phyloP scores from a whole-genome alignment of 805 yeast species.

The Teunomyces barrocoloradensis region DNA sequence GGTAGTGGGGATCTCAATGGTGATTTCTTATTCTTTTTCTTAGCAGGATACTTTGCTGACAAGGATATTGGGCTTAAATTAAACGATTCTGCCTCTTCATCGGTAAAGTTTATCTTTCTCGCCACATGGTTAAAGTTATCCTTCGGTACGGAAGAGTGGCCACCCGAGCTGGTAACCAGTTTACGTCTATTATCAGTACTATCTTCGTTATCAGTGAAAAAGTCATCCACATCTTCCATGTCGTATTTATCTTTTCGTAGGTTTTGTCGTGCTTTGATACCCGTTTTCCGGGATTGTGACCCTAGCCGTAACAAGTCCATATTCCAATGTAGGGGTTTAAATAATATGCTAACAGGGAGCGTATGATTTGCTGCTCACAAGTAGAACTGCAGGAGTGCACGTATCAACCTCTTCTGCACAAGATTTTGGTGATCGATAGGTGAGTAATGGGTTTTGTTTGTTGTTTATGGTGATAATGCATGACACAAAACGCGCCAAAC shows the following conservation, averaged over 20 bases:
- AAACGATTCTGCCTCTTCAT: constrained; percentile 28
- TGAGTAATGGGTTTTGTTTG: background rate
- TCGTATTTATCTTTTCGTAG: constrained; percentile 56
- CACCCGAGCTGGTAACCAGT: constrained; percentile 2
- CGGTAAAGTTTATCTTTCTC: constrained; percentile 34
- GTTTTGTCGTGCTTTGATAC: constrained; percentile 46
- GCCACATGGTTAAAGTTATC: constrained; percentile 27
- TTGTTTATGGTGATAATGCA: constrained; percentile 4
- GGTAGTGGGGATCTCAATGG: constrained; percentile 32
- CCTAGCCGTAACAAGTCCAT: constrained; percentile 53
- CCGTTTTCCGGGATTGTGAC: constrained; percentile 63
- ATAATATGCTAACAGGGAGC: background rate
- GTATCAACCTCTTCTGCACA: background rate
- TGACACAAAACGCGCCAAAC: constrained; percentile 9
- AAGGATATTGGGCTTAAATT: constrained; percentile 29
- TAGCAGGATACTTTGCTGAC: constrained; percentile 14
- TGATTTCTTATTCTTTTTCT: constrained; percentile 24
- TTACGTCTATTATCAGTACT: constrained; percentile 12
- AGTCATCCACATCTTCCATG: constrained; percentile 69
- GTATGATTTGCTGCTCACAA: background rate
- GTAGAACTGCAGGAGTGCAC: background rate
- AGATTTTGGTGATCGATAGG: background rate
- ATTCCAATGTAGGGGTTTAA: background rate
- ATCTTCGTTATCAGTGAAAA: constrained; percentile 53
- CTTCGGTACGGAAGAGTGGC: constrained; percentile 10